Base-by-base conservation (phyloP, 2,329 filamentous ascomycete genomes). In the Shiraia bambusicola region DNA sequence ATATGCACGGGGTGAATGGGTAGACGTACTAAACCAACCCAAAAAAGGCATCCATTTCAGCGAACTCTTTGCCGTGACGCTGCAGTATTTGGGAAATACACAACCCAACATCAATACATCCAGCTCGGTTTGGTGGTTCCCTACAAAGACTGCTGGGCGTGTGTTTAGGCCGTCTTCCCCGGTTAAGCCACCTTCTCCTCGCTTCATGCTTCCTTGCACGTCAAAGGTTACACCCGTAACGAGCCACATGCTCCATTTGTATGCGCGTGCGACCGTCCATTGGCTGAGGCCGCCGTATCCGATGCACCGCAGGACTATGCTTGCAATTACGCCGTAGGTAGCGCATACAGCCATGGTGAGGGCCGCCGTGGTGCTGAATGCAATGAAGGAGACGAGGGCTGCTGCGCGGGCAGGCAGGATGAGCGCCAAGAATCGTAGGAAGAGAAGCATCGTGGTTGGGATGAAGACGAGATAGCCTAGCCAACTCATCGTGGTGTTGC, bases 101-200 rank as follows among this genome's bases (percentile, higher is more conserved):
- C 78, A 76, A 49, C 90, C 93, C 19, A 98, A 80, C 82, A 96
- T 87, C 45, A 95, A 78, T 28, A 98, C 87, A 65, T 98, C 93
- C 54, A 98, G 81, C 73, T 97, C 93, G 66, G 87, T 89, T 78
- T 98, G 93, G 73, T 98, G 93, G 72, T 97, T 97, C 28, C 87
- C 87, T 56, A 98, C 78, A 62, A 98, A 91, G 42, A 98, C 87
- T 42, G 88, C 91, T 1, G 93, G 93, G 37, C 92, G 76, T 8
- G 50, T 60, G 32, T 43, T 37, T 44, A 66, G 45, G 22, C 62
- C 65, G 34, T 69, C 66, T 35, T 62, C 58, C 11, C 64, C 66
- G 6, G 54, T 58, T 17, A 61, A 26, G 10, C 62, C 61, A 2
- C 58, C 59, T 31, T 61, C 60, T 22, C 19, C 19, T 8, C 54